Percentiles rank a stretch among this genome's conserved stretches.
Conservation (phyloP, 1,284 basidiomycete species). For the Ganoderma meredithae region DNA sequence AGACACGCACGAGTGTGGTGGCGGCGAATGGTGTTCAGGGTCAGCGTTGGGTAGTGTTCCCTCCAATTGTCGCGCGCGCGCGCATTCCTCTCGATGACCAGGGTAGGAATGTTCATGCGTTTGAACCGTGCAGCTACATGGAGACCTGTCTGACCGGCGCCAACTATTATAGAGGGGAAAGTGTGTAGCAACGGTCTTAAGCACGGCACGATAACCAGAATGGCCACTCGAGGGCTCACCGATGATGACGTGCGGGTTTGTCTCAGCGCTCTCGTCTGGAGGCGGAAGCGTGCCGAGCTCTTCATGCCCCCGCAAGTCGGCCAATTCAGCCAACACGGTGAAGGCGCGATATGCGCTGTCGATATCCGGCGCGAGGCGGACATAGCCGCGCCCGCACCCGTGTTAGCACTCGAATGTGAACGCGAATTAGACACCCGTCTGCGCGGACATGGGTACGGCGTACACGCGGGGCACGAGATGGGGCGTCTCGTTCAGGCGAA, state of each 20-base stretch:
- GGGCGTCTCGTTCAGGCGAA: slow-evolving; percentile 41
- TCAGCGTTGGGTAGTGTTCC: slow-evolving; percentile 56
- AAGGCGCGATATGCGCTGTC: slow-evolving; percentile 34
- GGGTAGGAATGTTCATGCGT: slow-evolving; percentile 54
- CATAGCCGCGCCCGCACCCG: slow-evolving; percentile 47
- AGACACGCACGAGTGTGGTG: slow-evolving; percentile 42
- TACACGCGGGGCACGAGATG: slow-evolving; percentile 39
- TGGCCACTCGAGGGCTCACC: neutral
- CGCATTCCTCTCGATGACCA: slow-evolving; percentile 55
- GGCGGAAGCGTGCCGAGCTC: slow-evolving; percentile 32
- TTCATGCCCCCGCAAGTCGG: slow-evolving; percentile 43
- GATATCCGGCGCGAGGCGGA: slow-evolving; percentile 40
- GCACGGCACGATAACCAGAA: neutral
- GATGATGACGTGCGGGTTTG: slow-evolving; percentile 19
- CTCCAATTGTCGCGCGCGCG: slow-evolving; percentile 64
- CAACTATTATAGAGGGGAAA: slow-evolving; percentile 43
- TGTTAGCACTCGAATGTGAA: slow-evolving; percentile 52
- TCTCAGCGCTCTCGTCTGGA: slow-evolving; percentile 31
- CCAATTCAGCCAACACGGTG: slow-evolving; percentile 38
- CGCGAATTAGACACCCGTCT: slow-evolving; percentile 34
- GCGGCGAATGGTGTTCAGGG: slow-evolving; percentile 50
- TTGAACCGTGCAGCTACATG: slow-evolving; percentile 59
- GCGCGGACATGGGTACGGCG: slow-evolving; percentile 24
- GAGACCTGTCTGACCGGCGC: slow-evolving; percentile 62
- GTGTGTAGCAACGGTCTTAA: neutral